These are phyloP conservation scores for Dacryopinax primogenitus DNA, from an alignment of 768 basidiomycete species.

Conservation along the genomic window DNA sequence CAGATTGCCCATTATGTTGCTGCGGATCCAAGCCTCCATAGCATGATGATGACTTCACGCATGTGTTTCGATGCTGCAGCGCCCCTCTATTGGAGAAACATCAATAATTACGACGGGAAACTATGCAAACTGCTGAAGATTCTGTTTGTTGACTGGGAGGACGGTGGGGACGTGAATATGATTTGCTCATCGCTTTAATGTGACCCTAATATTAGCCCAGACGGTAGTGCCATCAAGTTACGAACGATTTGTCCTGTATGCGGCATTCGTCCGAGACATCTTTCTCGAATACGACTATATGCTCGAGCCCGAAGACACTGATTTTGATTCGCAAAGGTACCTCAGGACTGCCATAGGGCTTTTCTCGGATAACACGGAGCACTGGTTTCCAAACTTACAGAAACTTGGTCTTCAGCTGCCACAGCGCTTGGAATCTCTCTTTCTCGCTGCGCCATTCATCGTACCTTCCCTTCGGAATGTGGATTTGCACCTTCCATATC, in stretches of 20 bases:
- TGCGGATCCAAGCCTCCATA: not conserved
- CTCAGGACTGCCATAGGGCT: not conserved
- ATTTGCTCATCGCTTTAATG: not conserved
- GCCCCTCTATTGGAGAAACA: not conserved
- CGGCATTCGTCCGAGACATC: not conserved
- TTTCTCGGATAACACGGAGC: not conserved
- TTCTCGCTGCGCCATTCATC: not conserved
- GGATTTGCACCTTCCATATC: not conserved
- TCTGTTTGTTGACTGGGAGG: not conserved
- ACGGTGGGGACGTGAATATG: not conserved
- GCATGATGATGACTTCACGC: not conserved
- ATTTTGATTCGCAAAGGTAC: not conserved
- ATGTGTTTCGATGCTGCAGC: not conserved
- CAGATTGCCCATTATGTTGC: not conserved
- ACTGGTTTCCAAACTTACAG: not conserved
- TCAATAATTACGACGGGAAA: not conserved
- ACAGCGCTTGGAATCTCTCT: not conserved
- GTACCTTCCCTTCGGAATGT: not conserved
- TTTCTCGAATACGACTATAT: not conserved
- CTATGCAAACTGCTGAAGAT: not conserved
- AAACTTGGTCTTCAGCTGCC: not conserved
- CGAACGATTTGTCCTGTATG: not conserved
- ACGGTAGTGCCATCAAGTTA: not conserved
- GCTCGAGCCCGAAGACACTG: not conserved
- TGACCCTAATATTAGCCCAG: not conserved